A percentile compares a stretch with the other conserved stretches of the same genome.
Conservation (phyloP, 2,329 filamentous ascomycete genomes). For the Alternaria gansuensis region DNA sequence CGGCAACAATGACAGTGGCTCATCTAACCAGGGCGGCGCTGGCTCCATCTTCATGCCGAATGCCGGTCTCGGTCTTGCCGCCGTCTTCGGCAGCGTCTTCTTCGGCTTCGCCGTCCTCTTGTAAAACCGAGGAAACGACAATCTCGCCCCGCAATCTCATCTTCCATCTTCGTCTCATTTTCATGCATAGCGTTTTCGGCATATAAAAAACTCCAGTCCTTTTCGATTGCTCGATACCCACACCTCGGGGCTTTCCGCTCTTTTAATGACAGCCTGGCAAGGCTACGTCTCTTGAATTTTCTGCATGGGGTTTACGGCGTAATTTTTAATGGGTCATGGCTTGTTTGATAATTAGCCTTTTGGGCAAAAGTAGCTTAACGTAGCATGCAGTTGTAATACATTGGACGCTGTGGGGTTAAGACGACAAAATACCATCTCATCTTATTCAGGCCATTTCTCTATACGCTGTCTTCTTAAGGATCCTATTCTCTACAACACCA, state of each 20-base stretch:
- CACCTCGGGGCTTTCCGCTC: slow-evolving; percentile 23
- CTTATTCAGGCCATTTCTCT: not conserved
- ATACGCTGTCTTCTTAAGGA: not conserved
- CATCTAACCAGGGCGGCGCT: slow-evolving; percentile 35
- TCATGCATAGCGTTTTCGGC: slow-evolving; percentile 27
- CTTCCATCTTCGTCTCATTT: slow-evolving; percentile 16
- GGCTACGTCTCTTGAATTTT: slow-evolving; percentile 3
- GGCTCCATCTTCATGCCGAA: slow-evolving; percentile 61
- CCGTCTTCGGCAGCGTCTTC: slow-evolving; percentile 64
- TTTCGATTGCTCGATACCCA: slow-evolving; percentile 22
- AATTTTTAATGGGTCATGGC: not conserved
- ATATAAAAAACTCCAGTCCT: slow-evolving; percentile 15
- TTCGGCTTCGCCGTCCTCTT: slow-evolving; percentile 63
- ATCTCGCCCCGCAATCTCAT: not conserved
- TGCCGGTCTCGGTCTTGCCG: slow-evolving; percentile 64
- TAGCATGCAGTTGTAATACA: slow-evolving; percentile 11
- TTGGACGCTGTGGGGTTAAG: not conserved
- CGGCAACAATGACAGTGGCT: slow-evolving; percentile 32
- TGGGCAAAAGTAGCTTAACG: slow-evolving; percentile 1
- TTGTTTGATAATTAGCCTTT: not conserved
- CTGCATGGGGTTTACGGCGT: slow-evolving; percentile 10
- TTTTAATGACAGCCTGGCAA: slow-evolving; percentile 18
- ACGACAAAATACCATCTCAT: not conserved
- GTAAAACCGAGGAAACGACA: slow-evolving; percentile 28
- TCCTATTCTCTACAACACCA: not conserved